Evolutionary conservation across 495 filamentous ascomycete genomes (phyloP).

Genomic region (Aspergillus conjunctus): DNA sequence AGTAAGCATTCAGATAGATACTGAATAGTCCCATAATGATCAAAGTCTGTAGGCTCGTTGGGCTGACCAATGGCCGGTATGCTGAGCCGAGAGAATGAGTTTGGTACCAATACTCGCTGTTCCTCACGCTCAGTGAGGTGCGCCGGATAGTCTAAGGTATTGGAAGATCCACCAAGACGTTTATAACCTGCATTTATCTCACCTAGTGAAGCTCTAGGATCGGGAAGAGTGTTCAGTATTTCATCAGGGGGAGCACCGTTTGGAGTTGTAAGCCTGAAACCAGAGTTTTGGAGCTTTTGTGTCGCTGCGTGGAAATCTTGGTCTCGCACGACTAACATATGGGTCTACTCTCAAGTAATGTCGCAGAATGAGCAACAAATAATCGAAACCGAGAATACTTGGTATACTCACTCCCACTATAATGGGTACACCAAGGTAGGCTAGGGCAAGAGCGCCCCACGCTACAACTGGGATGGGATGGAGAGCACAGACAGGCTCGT

Average conservation of each 20-base stretch:
- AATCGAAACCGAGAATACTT: not conserved
- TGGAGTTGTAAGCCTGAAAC: constrained; percentile 22
- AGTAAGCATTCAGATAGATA: constrained; percentile 14
- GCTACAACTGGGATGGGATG: constrained; percentile 19
- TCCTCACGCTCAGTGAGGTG: constrained; percentile 11
- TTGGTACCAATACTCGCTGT: constrained; percentile 25
- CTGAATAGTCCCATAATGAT: constrained; percentile 21
- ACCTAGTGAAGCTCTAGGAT: constrained; percentile 22
- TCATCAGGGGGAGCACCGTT: constrained; percentile 24
- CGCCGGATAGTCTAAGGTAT: constrained; percentile 25
- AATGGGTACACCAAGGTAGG: constrained; percentile 28
- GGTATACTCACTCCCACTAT: constrained; percentile 20
- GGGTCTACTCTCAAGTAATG: constrained; percentile 6
- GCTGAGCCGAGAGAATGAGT: constrained; percentile 18
- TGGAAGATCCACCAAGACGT: constrained; percentile 23
- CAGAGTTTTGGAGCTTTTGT: constrained; percentile 24
- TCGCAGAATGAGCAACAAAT: constrained; percentile 14
- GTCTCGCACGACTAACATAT: constrained; percentile 30
- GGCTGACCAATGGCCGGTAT: not conserved
- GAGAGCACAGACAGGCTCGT: constrained; percentile 2
- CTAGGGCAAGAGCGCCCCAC: constrained; percentile 27
- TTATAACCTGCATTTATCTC: constrained; percentile 25
- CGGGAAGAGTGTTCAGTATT: constrained; percentile 23
- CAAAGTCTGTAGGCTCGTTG: constrained; percentile 7
- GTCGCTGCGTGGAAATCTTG: constrained; percentile 22